Percentiles rank a stretch among this genome's conserved stretches.
Conservation (phyloP, 345 rosid species). For the Eucalyptus sp. region DNA sequence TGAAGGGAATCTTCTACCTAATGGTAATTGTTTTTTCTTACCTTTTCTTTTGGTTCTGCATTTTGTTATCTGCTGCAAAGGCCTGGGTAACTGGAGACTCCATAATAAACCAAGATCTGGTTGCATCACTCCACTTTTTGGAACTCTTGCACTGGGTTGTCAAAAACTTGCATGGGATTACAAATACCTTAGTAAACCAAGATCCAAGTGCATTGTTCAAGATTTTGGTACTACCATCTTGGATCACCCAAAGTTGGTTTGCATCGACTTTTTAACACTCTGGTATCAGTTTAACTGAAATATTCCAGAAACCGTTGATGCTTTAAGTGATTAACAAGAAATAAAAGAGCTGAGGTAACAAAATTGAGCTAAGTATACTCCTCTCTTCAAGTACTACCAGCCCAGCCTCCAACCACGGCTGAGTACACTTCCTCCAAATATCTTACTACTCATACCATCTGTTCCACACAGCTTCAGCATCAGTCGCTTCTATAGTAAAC, state of each 20-base stretch:
- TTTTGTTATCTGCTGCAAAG: not conserved
- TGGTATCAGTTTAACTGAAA: not conserved
- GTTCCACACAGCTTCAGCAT: not conserved
- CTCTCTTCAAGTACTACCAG: not conserved
- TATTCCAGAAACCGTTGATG: not conserved
- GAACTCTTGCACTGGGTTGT: not conserved
- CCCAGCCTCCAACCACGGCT: not conserved
- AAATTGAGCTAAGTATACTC: not conserved
- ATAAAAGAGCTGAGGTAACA: not conserved
- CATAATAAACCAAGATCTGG: not conserved
- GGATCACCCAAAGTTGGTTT: not conserved
- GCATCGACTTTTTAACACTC: not conserved
- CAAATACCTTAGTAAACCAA: not conserved
- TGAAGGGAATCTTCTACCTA: slow-evolving; percentile 54
- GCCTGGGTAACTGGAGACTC: not conserved
- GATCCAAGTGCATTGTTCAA: not conserved
- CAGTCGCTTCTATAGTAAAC: not conserved
- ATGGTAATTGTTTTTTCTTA: slow-evolving; percentile 24
- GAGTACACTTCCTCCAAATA: not conserved
- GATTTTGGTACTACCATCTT: not conserved
- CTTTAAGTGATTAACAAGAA: not conserved
- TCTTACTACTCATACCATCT: not conserved
- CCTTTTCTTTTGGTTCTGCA: not conserved
- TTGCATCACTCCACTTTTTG: not conserved
- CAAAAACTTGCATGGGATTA: not conserved